phyloP scores from a whole-genome alignment of 495 filamentous ascomycete species.

The Darksidea phi region DNA sequence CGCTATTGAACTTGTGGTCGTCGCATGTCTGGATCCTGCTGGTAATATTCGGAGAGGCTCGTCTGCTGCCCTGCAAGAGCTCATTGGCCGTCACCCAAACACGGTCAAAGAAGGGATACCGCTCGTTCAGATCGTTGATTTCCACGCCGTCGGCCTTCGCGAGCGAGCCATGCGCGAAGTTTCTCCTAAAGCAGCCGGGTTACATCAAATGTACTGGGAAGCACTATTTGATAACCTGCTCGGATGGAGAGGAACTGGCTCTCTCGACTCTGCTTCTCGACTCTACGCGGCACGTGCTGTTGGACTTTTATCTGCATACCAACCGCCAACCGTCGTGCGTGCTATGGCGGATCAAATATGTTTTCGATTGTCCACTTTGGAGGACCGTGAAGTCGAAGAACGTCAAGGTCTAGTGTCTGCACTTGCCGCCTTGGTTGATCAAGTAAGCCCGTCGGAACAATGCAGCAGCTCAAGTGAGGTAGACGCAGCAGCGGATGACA shows the following conservation, averaged over 20 bases:
- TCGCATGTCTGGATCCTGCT: conserved; percentile 82
- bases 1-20: conserved; percentile 73
- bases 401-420: conserved; percentile 40
- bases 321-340: background rate
- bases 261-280: conserved; percentile 69
- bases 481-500: background rate
- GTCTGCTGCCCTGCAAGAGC: conserved; percentile 90
- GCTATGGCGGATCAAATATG: conserved; percentile 33
- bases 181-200: conserved; percentile 60
- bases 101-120: conserved; percentile 75
- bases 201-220: conserved; percentile 67
- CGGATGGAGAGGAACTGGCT: conserved; percentile 84
- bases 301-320: conserved; percentile 54
- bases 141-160: conserved; percentile 85
- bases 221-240: conserved; percentile 68
- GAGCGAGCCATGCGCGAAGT: conserved; percentile 77
- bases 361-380: conserved; percentile 10
- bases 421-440: conserved; percentile 30
- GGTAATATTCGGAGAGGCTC: conserved; percentile 91
- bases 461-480: background rate
- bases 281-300: conserved; percentile 69
- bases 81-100: conserved; percentile 89
- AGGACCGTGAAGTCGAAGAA: conserved; percentile 37
- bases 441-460: background rate
- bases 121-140: conserved; percentile 86